These are phyloP conservation scores for Fusarium sororula DNA, from an alignment of 2,329 filamentous ascomycete genomes.

Conservation along the genomic window DNA sequence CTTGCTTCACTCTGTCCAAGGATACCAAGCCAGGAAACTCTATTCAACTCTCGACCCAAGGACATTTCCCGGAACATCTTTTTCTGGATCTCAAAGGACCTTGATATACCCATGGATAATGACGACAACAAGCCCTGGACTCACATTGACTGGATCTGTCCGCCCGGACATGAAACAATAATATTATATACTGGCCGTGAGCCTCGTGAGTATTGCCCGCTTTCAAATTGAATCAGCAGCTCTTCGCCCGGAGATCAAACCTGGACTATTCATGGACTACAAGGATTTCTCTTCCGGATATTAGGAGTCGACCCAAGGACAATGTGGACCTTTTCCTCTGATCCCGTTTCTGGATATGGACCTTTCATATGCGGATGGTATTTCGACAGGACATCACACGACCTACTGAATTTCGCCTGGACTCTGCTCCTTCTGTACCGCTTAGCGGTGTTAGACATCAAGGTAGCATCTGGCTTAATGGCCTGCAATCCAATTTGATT, in stretches of 20 bases:
- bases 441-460: conserved; percentile 15
- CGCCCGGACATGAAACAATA: conserved; percentile 46
- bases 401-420: conserved; percentile 5
- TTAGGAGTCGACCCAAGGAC: conserved; percentile 36
- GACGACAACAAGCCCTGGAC: conserved; percentile 12
- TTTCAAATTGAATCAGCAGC: conserved; percentile 36
- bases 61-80: conserved; percentile 24
- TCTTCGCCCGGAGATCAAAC: conserved; percentile 35
- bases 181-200: conserved; percentile 34
- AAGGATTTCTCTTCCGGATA: conserved; percentile 31
- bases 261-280: conserved; percentile 31
- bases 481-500: conserved; percentile 48
- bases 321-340: neutral
- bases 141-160: conserved; percentile 43
- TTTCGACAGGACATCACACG: conserved; percentile 21
- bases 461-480: conserved; percentile 30
- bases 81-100: conserved; percentile 14
- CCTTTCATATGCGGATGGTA: conserved; percentile 1
- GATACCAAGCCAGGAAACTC: conserved; percentile 31
- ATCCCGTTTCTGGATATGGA: conserved; percentile 12
- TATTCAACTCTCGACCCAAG: conserved; percentile 16
- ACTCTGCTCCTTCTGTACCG: conserved; percentile 22
- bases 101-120: neutral
- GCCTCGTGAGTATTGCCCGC: conserved; percentile 53
- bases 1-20: conserved; percentile 39